Evolutionary conservation across 2,329 filamentous ascomycete species (phyloP).

Genomic region (Aspergillus uvarum): DNA sequence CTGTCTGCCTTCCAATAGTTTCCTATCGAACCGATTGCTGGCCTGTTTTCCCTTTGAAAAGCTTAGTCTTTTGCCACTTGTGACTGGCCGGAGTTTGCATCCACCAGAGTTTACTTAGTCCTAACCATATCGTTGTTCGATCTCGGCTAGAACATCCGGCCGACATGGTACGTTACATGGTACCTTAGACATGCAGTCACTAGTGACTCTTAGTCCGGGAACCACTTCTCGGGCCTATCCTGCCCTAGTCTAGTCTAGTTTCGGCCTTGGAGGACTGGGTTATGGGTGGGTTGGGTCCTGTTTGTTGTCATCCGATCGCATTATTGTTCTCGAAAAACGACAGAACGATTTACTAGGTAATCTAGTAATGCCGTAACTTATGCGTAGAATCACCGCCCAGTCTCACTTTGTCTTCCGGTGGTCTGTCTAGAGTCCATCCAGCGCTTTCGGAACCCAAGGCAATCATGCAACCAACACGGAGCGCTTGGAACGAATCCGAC

Average conservation of each 20-base stretch:
- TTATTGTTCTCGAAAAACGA: background rate
- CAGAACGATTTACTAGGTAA: background rate
- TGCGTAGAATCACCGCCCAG: background rate
- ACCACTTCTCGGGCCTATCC: background rate
- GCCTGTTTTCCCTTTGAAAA: background rate
- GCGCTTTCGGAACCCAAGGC: background rate
- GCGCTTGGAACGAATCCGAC: background rate
- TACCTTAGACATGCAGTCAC: slow-evolving; percentile 5
- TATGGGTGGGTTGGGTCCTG: background rate
- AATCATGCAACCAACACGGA: slow-evolving; percentile 4
- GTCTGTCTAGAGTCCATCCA: slow-evolving; percentile 1
- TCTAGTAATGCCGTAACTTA: no score
- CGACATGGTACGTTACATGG: slow-evolving; percentile 4
- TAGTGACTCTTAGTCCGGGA: background rate
- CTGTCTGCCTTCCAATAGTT: background rate
- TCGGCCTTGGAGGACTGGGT: background rate
- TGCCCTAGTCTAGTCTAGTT: background rate
- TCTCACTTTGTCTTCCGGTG: background rate
- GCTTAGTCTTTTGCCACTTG: background rate
- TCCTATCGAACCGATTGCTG: background rate
- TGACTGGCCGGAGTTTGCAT: background rate
- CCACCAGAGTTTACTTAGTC: background rate
- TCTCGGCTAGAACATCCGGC: slow-evolving; percentile 9
- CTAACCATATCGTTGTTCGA: slow-evolving; percentile 5
- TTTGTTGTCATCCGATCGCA: background rate